Conservation (phyloP, 2,329 filamentous ascomycete species). For the Coniochaeta ligniaria region DNA sequence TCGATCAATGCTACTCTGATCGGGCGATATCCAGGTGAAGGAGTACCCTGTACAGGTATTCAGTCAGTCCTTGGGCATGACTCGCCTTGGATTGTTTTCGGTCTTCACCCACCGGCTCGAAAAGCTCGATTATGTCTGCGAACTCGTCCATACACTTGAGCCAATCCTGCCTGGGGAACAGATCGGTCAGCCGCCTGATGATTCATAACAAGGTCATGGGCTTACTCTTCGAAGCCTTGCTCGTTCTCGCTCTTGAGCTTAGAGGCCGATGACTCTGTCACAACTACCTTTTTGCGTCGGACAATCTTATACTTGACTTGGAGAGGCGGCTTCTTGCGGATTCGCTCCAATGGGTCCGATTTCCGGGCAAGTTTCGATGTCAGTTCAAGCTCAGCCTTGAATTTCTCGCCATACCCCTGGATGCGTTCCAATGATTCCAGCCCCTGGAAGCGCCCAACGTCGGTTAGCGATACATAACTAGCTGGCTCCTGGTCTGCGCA, state of each 20-base stretch:
- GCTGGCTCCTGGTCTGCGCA: neutral
- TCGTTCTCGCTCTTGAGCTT: neutral
- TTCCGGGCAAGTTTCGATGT: neutral
- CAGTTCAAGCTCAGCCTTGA: neutral
- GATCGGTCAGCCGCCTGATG: neutral
- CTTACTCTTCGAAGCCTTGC: neutral
- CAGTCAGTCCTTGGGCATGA: neutral
- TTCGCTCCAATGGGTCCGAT: neutral
- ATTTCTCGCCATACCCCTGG: neutral
- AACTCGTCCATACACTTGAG: conserved; percentile 1
- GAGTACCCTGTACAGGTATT: neutral
- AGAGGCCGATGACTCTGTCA: neutral
- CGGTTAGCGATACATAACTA: neutral
- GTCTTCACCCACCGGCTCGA: neutral
- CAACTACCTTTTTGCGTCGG: neutral
- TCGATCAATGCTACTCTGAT: neutral
- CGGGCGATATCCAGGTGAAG: neutral
- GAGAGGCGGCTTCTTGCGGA: neutral
- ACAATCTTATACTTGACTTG: neutral
- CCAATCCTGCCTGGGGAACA: neutral
- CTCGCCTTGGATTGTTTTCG: too few relatives aligned
- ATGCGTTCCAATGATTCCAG: neutral
- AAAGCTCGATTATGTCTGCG: neutral
- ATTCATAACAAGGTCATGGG: too few relatives aligned
- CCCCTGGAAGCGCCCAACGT: neutral